A percentile compares a stretch with the other conserved stretches of the same genome.
These are phyloP conservation scores for Fusarium vanettenii DNA, from an alignment of 2,329 filamentous ascomycete species.

Conservation along the genomic window DNA sequence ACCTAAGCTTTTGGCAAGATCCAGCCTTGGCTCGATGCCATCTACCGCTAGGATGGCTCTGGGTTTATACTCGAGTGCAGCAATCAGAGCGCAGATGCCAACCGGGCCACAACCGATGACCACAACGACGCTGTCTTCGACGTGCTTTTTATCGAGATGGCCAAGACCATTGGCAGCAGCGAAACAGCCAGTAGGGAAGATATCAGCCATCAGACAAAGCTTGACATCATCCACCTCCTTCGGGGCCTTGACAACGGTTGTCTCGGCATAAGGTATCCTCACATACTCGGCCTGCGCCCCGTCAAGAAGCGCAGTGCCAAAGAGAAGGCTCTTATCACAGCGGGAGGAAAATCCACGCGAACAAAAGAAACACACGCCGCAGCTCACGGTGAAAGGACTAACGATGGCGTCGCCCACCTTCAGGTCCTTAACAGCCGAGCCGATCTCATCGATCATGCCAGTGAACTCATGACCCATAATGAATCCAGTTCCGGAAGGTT, in stretches of 20 bases:
- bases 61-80: conserved; percentile 17
- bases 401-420: conserved; percentile 14
- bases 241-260: conserved; percentile 24
- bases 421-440: conserved; percentile 57
- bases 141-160: neutral
- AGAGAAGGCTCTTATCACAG: conserved; percentile 20
- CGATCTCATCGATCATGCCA: conserved; percentile 75
- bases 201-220: conserved; percentile 36
- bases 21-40: conserved; percentile 17
- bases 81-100: conserved; percentile 25
- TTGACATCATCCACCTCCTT: conserved; percentile 14
- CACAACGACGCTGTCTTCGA: neutral
- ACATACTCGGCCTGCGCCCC: conserved; percentile 32
- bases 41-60: conserved; percentile 20
- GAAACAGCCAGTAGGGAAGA: conserved; percentile 31
- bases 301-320: conserved; percentile 12
- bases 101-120: conserved; percentile 34
- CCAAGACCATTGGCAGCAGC: conserved; percentile 67
- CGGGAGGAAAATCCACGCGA: conserved; percentile 13
- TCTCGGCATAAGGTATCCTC: conserved; percentile 21
- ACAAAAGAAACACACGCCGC: conserved; percentile 34
- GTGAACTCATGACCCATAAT: conserved; percentile 86
- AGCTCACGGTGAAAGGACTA: conserved; percentile 30
- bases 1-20: conserved; percentile 3
- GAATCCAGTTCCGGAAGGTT: conserved; percentile 71